phyloP scores from a whole-genome alignment of 805 yeast species.

The Vanderwaltozyma tropicalis region DNA sequence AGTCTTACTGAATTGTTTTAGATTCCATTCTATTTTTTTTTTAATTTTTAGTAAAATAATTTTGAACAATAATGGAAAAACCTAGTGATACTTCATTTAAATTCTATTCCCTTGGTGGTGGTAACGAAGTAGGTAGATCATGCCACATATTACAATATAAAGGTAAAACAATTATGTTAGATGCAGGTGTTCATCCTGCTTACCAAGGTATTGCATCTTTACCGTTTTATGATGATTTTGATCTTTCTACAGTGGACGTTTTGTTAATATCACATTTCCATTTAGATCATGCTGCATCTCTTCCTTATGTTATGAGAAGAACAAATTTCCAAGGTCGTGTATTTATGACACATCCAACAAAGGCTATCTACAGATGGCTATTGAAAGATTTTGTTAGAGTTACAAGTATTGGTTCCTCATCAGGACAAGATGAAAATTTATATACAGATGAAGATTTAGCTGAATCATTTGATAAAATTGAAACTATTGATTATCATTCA shows the following conservation, averaged over 20 bases:
- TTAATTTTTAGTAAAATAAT: too few relatives aligned
- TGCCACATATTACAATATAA: constrained; percentile 88
- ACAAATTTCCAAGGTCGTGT: constrained; percentile 92
- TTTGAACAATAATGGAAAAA: constrained; percentile 5
- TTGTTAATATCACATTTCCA: constrained; percentile 90
- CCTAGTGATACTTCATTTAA: constrained; percentile 32
- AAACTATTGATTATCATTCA: constrained; percentile 90
- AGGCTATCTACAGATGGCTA: constrained; percentile 94
- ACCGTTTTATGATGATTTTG: constrained; percentile 94
- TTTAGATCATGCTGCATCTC: constrained; percentile 93
- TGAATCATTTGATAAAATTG: constrained; percentile 80
- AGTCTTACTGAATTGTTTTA: not conserved
- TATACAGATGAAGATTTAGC: constrained; percentile 87
- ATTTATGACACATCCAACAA: constrained; percentile 98
- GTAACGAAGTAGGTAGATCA: constrained; percentile 94
- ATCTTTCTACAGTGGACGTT: constrained; percentile 75
- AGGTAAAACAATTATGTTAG: constrained; percentile 91
- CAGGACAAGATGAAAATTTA: constrained; percentile 38
- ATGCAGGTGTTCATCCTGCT: constrained; percentile 98
- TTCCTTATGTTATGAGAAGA: constrained; percentile 96
- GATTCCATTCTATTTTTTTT: too few relatives aligned
- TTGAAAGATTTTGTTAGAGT: constrained; percentile 90
- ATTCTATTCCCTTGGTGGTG: constrained; percentile 93
- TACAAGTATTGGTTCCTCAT: constrained; percentile 44
- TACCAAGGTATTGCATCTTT: constrained; percentile 78